These are phyloP conservation scores for Chytriomyces sp. DNA, from an alignment of 192 early-diverging fungal genomes.

Conservation along the genomic window DNA sequence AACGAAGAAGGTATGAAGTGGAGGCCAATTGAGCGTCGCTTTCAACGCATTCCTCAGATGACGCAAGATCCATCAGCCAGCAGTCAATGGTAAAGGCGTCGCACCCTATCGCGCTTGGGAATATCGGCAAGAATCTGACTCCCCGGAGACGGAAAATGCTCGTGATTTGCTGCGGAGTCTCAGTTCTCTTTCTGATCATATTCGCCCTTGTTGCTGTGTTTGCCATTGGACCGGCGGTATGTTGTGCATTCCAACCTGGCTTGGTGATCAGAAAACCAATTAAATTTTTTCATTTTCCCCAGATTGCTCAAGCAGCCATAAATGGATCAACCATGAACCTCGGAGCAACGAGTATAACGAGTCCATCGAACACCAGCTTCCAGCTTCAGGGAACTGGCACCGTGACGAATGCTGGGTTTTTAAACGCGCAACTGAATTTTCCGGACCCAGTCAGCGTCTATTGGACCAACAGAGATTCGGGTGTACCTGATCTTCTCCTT, in stretches of 20 bases:
- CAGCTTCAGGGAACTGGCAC: slow-evolving; percentile 17
- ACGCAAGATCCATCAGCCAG: too few species aligned
- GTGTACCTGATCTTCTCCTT: slow-evolving; percentile 22
- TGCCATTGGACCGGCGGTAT: not conserved
- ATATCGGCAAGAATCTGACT: too few species aligned
- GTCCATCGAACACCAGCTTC: slow-evolving; percentile 27
- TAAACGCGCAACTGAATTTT: slow-evolving; percentile 32
- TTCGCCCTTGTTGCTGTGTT: too few species aligned
- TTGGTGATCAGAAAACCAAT: not conserved
- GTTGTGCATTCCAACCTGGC: not conserved
- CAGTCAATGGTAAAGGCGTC: too few species aligned
- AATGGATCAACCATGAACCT: slow-evolving; percentile 36
- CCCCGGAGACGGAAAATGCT: too few species aligned
- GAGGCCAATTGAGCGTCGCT: too few species aligned
- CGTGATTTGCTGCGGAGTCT: too few species aligned
- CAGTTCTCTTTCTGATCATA: too few species aligned
- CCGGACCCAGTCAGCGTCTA: slow-evolving; percentile 26
- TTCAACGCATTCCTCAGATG: too few species aligned
- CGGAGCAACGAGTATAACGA: slow-evolving; percentile 23
- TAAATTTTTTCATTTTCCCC: slow-evolving; percentile 2
- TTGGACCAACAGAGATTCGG: slow-evolving; percentile 31
- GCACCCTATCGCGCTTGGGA: too few species aligned
- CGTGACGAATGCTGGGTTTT: slow-evolving; percentile 36
- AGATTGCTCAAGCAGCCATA: slow-evolving; percentile 34
- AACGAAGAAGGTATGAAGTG: too few species aligned